Evolutionary conservation across 345 rosid genomes (phyloP).

Genomic region (Draba incana): DNA sequence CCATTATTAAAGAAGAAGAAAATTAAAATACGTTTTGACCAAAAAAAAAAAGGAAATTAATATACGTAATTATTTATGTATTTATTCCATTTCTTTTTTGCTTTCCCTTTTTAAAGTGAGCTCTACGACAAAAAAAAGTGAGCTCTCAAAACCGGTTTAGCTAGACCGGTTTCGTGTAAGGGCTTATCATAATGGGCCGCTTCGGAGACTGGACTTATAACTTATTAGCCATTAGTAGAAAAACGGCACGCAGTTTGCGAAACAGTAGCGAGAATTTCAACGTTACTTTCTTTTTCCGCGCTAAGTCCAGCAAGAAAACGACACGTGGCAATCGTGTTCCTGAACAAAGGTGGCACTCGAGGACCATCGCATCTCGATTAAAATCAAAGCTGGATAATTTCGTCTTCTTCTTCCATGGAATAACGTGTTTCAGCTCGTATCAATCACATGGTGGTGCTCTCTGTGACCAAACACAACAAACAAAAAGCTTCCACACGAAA

Average conservation of each 20-base stretch:
- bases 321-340: conserved; percentile 42
- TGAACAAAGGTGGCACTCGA: conserved; percentile 21
- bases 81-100: not conserved
- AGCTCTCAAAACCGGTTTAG: conserved; percentile 25
- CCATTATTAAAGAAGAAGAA: too few species aligned
- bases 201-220: not conserved
- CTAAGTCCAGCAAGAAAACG: conserved; percentile 22
- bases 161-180: conserved; percentile 3
- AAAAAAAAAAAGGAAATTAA: too few species aligned
- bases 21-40: too few species aligned
- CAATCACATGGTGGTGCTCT: conserved; percentile 32
- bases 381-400: conserved; percentile 18
- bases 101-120: not conserved
- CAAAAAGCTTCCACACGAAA: conserved; percentile 25
- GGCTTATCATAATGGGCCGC: not conserved
- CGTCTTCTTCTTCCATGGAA: conserved; percentile 34
- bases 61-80: too few species aligned
- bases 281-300: conserved; percentile 28
- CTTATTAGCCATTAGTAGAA: too few species aligned
- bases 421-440: conserved; percentile 28
- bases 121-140: too few species aligned
- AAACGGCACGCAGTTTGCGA: conserved; percentile 33
- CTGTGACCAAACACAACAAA: conserved; percentile 16
- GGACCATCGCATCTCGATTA: conserved; percentile 24
- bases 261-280: conserved; percentile 27